Conservation (phyloP, 1,284 basidiomycete species). For the Marasmius sp. region DNA sequence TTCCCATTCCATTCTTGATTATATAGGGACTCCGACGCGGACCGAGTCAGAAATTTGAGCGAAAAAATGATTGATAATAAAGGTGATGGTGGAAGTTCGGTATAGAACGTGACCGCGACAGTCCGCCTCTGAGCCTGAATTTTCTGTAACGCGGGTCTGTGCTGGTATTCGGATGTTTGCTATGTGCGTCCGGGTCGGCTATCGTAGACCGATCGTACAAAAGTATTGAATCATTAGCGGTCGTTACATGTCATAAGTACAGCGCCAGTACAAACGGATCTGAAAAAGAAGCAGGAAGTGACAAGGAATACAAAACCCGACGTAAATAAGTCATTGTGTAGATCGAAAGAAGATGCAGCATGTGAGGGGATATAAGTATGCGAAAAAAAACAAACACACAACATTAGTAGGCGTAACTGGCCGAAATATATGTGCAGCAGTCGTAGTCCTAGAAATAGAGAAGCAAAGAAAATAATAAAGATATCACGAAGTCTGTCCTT, state of each 20-base stretch:
- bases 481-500: slow-evolving; percentile 29
- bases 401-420: not conserved
- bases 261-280: not conserved
- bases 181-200: too few relatives aligned
- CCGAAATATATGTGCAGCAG: not conserved
- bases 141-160: too few relatives aligned
- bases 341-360: not conserved
- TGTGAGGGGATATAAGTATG: not conserved
- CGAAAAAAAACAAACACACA: not conserved
- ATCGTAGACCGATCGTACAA: too few relatives aligned
- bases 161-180: too few relatives aligned
- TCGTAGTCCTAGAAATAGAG: not conserved
- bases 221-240: not conserved
- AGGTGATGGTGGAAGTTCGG: too few relatives aligned
- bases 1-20: not conserved
- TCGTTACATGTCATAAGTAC: not conserved
- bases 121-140: too few relatives aligned
- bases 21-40: not conserved
- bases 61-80: too few relatives aligned
- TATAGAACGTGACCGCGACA: too few relatives aligned
- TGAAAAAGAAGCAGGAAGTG: not conserved
- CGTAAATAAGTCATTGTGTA: not conserved
- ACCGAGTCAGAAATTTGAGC: not conserved
- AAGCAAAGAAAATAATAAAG: not conserved
- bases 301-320: not conserved